These are phyloP conservation scores for Mycena sanguinolenta DNA, from an alignment of 768 basidiomycete genomes.

Conservation along the genomic window DNA sequence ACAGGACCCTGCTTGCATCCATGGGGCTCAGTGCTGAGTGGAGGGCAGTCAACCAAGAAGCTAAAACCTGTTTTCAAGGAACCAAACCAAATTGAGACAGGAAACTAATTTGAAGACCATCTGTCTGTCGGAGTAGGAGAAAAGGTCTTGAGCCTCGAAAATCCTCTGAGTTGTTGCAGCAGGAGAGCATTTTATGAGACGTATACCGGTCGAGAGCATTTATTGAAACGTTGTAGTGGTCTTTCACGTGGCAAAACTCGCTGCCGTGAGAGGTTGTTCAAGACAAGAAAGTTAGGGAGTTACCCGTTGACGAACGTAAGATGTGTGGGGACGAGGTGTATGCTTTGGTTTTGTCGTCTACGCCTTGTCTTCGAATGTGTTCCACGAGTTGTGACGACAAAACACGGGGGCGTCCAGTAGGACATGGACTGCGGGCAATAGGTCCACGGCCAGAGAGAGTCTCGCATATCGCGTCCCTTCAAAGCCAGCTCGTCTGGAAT, in stretches of 20 bases:
- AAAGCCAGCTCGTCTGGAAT: slow-evolving; percentile 34
- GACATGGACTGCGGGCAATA: slow-evolving; percentile 26
- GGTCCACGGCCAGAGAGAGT: too few species aligned
- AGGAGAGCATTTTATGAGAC: neutral
- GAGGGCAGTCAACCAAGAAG: too few species aligned
- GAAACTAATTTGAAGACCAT: too few species aligned
- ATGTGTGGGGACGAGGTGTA: neutral
- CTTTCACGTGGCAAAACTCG: neutral
- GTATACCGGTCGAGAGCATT: neutral
- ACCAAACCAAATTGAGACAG: too few species aligned
- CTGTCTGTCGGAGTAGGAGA: slow-evolving; percentile 3
- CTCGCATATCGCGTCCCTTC: slow-evolving; percentile 29
- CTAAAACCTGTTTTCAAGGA: too few species aligned
- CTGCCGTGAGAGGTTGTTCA: neutral
- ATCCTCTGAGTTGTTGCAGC: neutral
- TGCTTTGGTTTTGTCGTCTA: too few species aligned
- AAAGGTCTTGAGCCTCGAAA: neutral
- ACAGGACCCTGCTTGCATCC: too few species aligned
- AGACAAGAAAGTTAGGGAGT: slow-evolving; percentile 10
- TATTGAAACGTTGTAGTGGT: slow-evolving; percentile 15
- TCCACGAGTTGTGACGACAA: too few species aligned
- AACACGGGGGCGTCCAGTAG: slow-evolving; percentile 8
- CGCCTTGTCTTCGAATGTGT: too few species aligned
- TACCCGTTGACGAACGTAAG: neutral
- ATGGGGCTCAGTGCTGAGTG: too few species aligned